These are phyloP conservation scores for Trichoderma hamatum DNA, from an alignment of 2,329 filamentous ascomycete genomes.

Conservation along the genomic window DNA sequence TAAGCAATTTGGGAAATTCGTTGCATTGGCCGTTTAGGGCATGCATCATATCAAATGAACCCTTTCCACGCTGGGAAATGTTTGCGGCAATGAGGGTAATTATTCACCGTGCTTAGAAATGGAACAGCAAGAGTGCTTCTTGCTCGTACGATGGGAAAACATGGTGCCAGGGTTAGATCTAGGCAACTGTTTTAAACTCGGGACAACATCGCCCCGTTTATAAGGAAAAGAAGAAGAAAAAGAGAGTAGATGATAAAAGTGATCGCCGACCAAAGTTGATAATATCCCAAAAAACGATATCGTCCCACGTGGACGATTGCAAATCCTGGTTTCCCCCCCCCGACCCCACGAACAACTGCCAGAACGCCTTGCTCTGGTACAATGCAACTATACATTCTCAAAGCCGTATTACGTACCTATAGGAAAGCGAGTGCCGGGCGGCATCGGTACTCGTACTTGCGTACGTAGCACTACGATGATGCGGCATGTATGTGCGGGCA, in stretches of 20 bases:
- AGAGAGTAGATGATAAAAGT: neutral
- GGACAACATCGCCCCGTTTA: neutral
- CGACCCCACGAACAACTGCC: neutral
- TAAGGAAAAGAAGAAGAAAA: neutral
- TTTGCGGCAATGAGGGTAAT: neutral
- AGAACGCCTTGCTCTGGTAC: neutral
- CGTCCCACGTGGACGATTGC: conserved; percentile 22
- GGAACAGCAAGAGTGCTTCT: neutral
- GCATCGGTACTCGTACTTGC: neutral
- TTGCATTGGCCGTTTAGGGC: neutral
- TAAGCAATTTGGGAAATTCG: neutral
- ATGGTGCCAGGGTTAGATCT: neutral
- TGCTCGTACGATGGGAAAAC: neutral
- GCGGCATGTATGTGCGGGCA: neutral
- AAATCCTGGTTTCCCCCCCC: neutral
- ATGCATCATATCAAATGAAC: neutral
- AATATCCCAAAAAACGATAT: neutral
- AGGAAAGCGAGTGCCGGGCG: neutral
- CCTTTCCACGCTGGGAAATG: neutral
- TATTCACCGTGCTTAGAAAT: neutral
- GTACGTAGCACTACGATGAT: neutral
- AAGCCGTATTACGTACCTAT: neutral
- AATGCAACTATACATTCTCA: neutral
- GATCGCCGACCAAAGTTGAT: neutral
- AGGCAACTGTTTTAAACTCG: neutral